These are phyloP conservation scores for Quercus lobata DNA, from an alignment of 331 rosid genomes.

Conservation along the genomic window DNA sequence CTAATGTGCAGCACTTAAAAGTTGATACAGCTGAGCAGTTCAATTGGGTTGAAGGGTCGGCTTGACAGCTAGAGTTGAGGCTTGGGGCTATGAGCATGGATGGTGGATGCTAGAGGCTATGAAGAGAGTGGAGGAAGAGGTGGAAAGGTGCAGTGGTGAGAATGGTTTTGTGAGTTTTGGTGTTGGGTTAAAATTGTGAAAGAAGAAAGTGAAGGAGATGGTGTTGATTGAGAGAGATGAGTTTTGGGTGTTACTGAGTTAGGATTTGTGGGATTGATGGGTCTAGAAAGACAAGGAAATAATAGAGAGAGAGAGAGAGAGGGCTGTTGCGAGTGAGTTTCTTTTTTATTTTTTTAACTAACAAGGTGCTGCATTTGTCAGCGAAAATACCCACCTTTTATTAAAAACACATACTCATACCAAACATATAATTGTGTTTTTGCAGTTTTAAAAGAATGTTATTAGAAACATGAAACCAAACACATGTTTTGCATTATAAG, in stretches of 20 bases:
- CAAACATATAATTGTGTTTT: no score
- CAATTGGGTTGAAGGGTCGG: constrained; percentile 45
- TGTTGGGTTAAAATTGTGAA: constrained; percentile 49
- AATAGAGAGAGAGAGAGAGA: no score
- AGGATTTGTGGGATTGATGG: constrained; percentile 77
- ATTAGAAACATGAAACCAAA: no score
- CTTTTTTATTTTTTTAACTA: no score
- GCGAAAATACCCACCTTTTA: no score
- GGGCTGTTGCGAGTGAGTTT: no score
- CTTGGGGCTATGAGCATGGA: constrained; percentile 59
- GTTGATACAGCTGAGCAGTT: constrained; percentile 49
- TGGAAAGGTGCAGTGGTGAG: constrained; percentile 31
- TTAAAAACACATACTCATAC: no score
- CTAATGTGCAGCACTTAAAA: constrained; percentile 63
- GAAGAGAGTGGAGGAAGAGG: constrained; percentile 45
- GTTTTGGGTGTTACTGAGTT: constrained; percentile 35
- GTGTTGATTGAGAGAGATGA: constrained; percentile 37
- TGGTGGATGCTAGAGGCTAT: constrained; percentile 62
- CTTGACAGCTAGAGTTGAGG: constrained; percentile 40
- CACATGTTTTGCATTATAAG: no score
- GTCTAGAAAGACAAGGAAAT: constrained; percentile 62
- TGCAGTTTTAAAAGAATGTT: no score
- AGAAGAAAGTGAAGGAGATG: constrained; percentile 64
- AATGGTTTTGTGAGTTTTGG: constrained; percentile 39
- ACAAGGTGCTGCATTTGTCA: no score